These are phyloP conservation scores for Inonotus hispidus DNA, from an alignment of 1,284 basidiomycete species.

Conservation along the genomic window DNA sequence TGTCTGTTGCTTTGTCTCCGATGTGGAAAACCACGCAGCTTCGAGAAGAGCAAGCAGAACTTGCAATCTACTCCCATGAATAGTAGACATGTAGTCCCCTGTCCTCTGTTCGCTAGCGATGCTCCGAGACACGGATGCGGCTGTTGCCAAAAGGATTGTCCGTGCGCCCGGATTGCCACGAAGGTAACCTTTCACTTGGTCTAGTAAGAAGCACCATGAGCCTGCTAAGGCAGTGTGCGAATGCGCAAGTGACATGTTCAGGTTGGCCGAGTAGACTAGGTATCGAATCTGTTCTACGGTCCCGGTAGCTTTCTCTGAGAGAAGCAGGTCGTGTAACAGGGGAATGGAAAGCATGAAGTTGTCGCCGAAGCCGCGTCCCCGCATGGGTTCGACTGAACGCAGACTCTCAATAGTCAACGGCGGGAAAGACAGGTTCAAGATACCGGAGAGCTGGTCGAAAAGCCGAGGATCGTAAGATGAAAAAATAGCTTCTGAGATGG, in stretches of 20 bases:
- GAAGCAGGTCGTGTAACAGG: slow-evolving; percentile 49
- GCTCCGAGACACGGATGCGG: slow-evolving; percentile 57
- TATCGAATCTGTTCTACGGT: slow-evolving; percentile 46
- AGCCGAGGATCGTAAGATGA: slow-evolving; percentile 66
- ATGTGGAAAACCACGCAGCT: slow-evolving; percentile 67
- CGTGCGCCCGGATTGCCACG: slow-evolving; percentile 52
- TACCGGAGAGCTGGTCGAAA: slow-evolving; percentile 50
- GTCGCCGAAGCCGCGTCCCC: slow-evolving; percentile 76
- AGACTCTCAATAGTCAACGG: slow-evolving; percentile 59
- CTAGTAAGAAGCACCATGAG: slow-evolving; percentile 74
- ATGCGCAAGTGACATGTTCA: slow-evolving; percentile 82
- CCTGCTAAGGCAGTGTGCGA: slow-evolving; percentile 71
- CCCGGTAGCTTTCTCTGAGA: slow-evolving; percentile 37
- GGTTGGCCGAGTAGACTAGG: slow-evolving; percentile 62
- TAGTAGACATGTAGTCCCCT: slow-evolving; percentile 81
- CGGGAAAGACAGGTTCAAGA: slow-evolving; percentile 44
- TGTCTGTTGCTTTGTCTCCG: slow-evolving; percentile 51
- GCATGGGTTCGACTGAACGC: slow-evolving; percentile 53
- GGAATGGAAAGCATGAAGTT: slow-evolving; percentile 65
- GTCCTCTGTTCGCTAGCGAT: slow-evolving; percentile 67
- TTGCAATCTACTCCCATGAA: slow-evolving; percentile 73
- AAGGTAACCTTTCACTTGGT: slow-evolving; percentile 58
- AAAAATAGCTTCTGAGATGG: slow-evolving; percentile 60
- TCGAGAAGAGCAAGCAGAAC: slow-evolving; percentile 76
- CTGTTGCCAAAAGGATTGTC: slow-evolving; percentile 52